Base-by-base conservation (phyloP, 2,329 filamentous ascomycete genomes). In the Teratosphaeria gauchensis region DNA sequence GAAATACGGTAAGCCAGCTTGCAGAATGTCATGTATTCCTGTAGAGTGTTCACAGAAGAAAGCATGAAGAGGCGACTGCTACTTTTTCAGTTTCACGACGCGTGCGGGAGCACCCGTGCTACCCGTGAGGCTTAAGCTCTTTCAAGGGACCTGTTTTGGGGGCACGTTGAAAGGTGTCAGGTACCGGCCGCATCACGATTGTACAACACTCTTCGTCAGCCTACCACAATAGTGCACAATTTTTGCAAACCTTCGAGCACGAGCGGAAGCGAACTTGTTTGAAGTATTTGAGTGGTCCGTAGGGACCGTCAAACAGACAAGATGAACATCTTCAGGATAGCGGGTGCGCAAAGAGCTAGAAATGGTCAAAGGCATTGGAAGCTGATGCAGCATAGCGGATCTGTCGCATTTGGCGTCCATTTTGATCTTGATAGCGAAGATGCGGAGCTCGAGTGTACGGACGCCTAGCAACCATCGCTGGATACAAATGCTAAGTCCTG, bases 341-440 rank as follows among this genome's bases (percentile, higher is more conserved):
- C 84, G 71, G 85, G 85, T 88, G 21, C 51, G 54, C 52, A 38
- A 55, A 12, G 54, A 42, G 48, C 38, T 30, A 16, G 14, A 11
- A 35, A 19, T 48, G 35, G 33, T 46, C 28, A 30, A 19, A 46
- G 31, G 30, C 30, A 35, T 30, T 31, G 31, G 51, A 57, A 5
- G 55, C 60, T 59, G 53, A 59, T 56, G 9, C 32, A n/a, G 54
- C 19, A 12, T 59, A 96, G 92, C 86, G 78, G 94, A 99, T 81
- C 84, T 99, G 73, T 96, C 91, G 80, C 94, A 99, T 81, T 79
- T 99, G 69, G 81, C 88, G 64, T 97, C 92, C 57, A 96, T 99
- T 72, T 81, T 96, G 69, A 96, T 99, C 69, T 81, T 99, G 62
- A 81, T 99, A 63, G 91, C 95, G 74, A 99, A 99, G 82, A 99